Percentiles rank a stretch among this genome's conserved stretches.
Evolutionary conservation across 306 rosid species (phyloP).

Genomic region (Neltuma alba): DNA sequence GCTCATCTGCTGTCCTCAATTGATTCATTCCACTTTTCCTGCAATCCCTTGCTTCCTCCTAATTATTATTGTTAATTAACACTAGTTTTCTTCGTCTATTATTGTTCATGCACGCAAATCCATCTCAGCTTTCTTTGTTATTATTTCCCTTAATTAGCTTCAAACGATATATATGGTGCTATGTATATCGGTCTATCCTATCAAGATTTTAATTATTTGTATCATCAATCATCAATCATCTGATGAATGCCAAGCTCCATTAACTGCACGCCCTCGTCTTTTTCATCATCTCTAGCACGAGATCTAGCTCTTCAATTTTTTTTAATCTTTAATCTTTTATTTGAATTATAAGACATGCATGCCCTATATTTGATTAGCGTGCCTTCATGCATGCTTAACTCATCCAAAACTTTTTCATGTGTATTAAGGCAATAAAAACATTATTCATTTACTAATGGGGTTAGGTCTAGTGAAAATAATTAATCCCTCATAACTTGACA

Average conservation of each 20-base stretch:
- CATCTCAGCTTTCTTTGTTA: conserved; percentile 28
- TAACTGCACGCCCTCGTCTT: conserved; percentile 26
- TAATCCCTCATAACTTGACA: too few relatives aligned
- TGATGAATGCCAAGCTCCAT: conserved; percentile 40
- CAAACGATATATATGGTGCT: background rate
- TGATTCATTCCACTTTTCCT: conserved; percentile 7
- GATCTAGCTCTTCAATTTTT: background rate
- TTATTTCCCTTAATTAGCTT: conserved; percentile 30
- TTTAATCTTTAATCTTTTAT: too few relatives aligned
- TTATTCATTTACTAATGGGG: too few relatives aligned
- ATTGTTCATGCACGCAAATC: conserved; percentile 35
- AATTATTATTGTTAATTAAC: background rate
- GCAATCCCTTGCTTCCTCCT: background rate
- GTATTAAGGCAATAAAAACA: background rate
- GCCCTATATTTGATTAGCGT: background rate
- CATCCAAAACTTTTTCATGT: background rate
- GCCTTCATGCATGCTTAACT: background rate
- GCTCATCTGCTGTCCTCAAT: background rate
- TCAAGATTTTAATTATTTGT: conserved; percentile 38
- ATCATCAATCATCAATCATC: conserved; percentile 36
- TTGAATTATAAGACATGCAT: background rate
- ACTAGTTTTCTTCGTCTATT: background rate
- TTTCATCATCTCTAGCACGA: background rate
- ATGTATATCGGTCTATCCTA: background rate
- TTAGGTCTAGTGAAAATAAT: too few relatives aligned